phyloP scores from a whole-genome alignment of 2,329 filamentous ascomycete genomes.

The Mycosphaerella sp. region DNA sequence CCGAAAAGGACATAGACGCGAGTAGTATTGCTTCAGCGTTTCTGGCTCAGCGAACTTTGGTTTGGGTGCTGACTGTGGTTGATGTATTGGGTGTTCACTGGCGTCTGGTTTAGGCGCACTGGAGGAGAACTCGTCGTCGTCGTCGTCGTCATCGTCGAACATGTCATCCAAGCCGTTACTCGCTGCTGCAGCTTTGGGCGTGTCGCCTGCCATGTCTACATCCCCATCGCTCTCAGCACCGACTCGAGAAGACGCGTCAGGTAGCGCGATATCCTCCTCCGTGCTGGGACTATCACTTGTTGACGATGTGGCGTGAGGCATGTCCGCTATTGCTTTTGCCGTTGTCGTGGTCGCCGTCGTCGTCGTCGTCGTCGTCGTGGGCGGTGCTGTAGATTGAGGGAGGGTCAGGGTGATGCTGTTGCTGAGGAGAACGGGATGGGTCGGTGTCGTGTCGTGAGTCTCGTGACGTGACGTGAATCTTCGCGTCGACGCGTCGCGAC shows the following conservation, averaged over 20 bases:
- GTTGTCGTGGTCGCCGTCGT: no score
- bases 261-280: conserved; percentile 32
- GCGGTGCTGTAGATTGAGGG: no score
- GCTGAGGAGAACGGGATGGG: neutral
- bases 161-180: conserved; percentile 47
- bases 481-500: conserved; percentile 3
- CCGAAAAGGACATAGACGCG: conserved; percentile 89
- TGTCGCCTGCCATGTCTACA: conserved; percentile 15
- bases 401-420: neutral
- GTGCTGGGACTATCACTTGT: conserved; percentile 22
- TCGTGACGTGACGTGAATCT: neutral
- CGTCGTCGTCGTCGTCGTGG: no score
- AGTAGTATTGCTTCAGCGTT: conserved; percentile 89
- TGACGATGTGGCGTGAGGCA: conserved; percentile 44
- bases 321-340: conserved; percentile 15
- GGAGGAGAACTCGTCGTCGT: conserved; percentile 49
- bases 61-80: conserved; percentile 25
- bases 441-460: neutral
- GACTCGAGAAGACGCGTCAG: conserved; percentile 24
- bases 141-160: conserved; percentile 52
- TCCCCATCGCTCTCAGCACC: conserved; percentile 19
- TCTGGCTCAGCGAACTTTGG: conserved; percentile 60
- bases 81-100: conserved; percentile 31
- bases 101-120: conserved; percentile 45
- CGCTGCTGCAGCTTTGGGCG: conserved; percentile 8